A percentile compares a stretch with the other conserved stretches of the same genome.
These are phyloP conservation scores for Amphirosellinia nigrospora DNA, from an alignment of 495 filamentous ascomycete species.

Conservation along the genomic window DNA sequence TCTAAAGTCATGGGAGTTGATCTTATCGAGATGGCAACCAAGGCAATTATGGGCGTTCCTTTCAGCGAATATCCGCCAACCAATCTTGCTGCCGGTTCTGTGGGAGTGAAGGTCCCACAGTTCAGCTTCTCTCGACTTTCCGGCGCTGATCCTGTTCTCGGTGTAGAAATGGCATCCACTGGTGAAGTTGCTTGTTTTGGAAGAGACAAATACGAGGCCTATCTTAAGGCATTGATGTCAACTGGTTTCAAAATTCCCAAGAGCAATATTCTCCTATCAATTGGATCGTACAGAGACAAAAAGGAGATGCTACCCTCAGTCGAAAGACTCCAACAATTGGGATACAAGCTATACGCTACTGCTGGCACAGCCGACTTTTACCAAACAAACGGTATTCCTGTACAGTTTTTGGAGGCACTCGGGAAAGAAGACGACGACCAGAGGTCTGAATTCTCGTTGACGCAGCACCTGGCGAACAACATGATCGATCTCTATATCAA, in stretches of 20 bases:
- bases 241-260: conserved; percentile 97
- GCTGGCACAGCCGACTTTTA: conserved; percentile 95
- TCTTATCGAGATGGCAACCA: conserved; percentile 97
- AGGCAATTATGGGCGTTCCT: conserved; percentile 88
- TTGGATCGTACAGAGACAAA: conserved; percentile 97
- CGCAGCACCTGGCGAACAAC: conserved; percentile 94
- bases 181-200: conserved; percentile 98
- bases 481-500: conserved; percentile 99
- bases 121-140: conserved; percentile 98
- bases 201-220: conserved; percentile 94
- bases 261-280: conserved; percentile 92
- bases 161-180: conserved; percentile 99
- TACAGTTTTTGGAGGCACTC: conserved; percentile 90
- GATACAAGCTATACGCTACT: conserved; percentile 94
- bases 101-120: conserved; percentile 97
- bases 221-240: conserved; percentile 91
- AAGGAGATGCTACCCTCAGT: conserved; percentile 95
- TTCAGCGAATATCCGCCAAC: conserved; percentile 81
- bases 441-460: conserved; percentile 94
- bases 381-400: conserved; percentile 85
- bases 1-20: conserved; percentile 99
- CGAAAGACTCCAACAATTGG: conserved; percentile 81
- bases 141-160: conserved; percentile 93
- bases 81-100: conserved; percentile 77
- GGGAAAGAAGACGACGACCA: conserved; percentile 71